Evolutionary conservation across 495 filamentous ascomycete genomes (phyloP), one percentile per base, ranked within the genome.

Genomic region (Aspergillus conjunctus): DNA sequence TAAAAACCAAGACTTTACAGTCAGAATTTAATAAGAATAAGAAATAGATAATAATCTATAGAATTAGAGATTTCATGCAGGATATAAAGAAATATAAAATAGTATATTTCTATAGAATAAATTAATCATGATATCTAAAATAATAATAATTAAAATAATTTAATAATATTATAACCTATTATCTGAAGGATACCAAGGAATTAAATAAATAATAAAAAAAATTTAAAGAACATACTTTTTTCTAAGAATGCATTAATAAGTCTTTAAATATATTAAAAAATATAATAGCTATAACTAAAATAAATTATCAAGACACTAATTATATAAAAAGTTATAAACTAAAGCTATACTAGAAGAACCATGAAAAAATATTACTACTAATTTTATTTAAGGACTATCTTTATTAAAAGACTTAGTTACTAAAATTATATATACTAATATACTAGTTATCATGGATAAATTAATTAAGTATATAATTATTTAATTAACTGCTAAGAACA

Each of bases 191-290:
- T 46, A 49, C 10, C 0, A 41, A 20, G 32, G 1, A 22, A 14
- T 15, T 9, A 17, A 41, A 43, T 41, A 43, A 33, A 51, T 32
- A 31, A 31, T 32, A 32, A 51, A 51, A 51, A 26, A 51, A 26
- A 20, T 15, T 6, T 15, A 26, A 26, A 15, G 22, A 51, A 51
- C 4, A 22, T 26, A 51, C n/a, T 22, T 51, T 20, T 51, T 20
- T 20, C n/a, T 51, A 20, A 26, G 11, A 21, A 51, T 26, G 11
- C 7, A 51, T 51, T 3, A 39, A 11, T 26, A 26, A 26, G 15
- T 11, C 9, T 3, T 8, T 11, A 39, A 39, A 3, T 39, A 51
- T 26, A 26, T 26, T 26, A 26, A 2, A 2, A 26, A 26, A 26
- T 26, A 26, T 26, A 26, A 26, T 2, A 26, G 5, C 26, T 26